Evolutionary conservation across 805 yeast genomes (phyloP), one percentile per base, ranked within the genome.

Genomic region (Lachancea cidri): DNA sequence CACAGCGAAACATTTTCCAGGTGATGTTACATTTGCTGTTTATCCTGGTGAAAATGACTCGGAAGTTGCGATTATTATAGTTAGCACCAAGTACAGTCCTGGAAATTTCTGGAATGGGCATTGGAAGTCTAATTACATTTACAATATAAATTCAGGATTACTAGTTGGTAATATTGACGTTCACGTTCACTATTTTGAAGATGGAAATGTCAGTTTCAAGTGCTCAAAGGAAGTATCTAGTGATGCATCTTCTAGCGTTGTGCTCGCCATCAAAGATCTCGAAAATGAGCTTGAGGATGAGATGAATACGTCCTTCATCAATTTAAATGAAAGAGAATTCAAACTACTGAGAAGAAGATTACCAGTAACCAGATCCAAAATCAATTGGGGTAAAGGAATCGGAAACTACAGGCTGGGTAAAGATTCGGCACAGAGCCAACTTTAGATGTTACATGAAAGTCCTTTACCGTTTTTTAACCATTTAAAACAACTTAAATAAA

Each of bases 331-430:
- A 49, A 72, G 72, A 39, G 76, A 79, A 47, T 91, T 93, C 69
- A 93, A 91, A 66, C 74, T 75, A 45, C 73, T 91, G 52, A 77
- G 98, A 66, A 81, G 98, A 64, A 86, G 86, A 60, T 71, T 91
- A 48, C 98, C 98, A 5, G 81, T 91, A 16, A 91, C 95, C 16
- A 76, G 96, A 58, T 76, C 95, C 14, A 88, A 84, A 60, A 83
- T 91, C 55, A 86, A 86, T 60, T 91, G 98, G 98, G 96, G 95
- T 22, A 85, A 78, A 57, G 86, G 96, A 8, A 86, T 87, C 52
- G 95, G 94, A 14, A 85, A 81, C 58, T 89, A 89, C 66, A 77
- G 86, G 55, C 69, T 91, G 33, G 98, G 98, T 14, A 80, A 79
- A 49, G 89, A 84, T 57, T 88, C 81, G 25, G 81, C 72, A 8